Evolutionary conservation across 2,329 filamentous ascomycete species (phyloP).

Genomic region (Davidsoniella neocaledoniae): DNA sequence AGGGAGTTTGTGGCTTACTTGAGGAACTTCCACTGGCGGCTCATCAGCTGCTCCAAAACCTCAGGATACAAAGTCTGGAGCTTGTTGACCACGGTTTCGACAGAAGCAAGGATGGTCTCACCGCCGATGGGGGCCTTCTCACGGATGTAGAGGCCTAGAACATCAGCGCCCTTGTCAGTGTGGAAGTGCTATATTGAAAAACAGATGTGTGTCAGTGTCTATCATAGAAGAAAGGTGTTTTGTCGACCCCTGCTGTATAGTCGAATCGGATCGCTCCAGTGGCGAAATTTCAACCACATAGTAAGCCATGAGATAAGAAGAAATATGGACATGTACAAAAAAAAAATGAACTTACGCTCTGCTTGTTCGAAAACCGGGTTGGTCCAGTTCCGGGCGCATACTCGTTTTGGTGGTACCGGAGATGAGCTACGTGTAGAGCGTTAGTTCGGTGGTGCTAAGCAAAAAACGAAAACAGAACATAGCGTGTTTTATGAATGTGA

Average conservation of each 20-base stretch:
- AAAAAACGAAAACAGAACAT: no score
- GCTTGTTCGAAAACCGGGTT: constrained; percentile 30
- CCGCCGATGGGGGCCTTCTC: constrained; percentile 27
- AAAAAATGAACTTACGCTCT: constrained; percentile 22
- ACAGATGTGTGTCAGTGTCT: not conserved
- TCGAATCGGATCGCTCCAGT: no score
- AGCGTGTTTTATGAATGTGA: no score
- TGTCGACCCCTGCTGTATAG: no score
- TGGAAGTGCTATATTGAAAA: constrained; percentile 17
- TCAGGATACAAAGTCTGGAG: constrained; percentile 24
- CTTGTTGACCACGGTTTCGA: constrained; percentile 27
- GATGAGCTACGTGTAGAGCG: constrained; percentile 19
- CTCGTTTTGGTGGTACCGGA: constrained; percentile 27
- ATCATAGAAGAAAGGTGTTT: not conserved
- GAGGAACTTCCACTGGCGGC: constrained; percentile 30
- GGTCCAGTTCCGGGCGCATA: constrained; percentile 24
- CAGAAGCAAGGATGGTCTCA: constrained; percentile 27
- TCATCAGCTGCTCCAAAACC: constrained; percentile 22
- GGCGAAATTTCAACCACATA: no score
- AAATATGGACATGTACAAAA: not conserved
- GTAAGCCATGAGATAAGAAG: no score
- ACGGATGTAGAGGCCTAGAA: constrained; percentile 31
- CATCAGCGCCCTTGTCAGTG: constrained; percentile 32
- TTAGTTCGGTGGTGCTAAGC: no score
- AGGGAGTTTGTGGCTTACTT: constrained; percentile 22